phyloP scores from a whole-genome alignment of 129 eudicot genomes.

The Flaveria sonorensis region DNA sequence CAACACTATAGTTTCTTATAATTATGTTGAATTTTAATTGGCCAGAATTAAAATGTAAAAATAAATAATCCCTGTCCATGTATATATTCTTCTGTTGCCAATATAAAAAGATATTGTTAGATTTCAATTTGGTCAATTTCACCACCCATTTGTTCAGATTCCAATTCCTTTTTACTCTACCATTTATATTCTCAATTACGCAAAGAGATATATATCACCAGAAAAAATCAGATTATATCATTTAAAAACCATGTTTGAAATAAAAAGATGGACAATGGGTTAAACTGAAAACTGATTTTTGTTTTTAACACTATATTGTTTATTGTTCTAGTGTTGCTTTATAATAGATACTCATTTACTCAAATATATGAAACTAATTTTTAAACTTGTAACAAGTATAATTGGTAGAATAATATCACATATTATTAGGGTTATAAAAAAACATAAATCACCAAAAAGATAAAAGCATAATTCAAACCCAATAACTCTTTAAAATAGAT shows the following conservation, averaged over 20 bases:
- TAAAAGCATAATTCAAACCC: no score
- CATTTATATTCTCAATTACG: neutral
- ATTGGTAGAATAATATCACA: neutral
- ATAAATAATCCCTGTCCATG: slow-evolving; percentile 3
- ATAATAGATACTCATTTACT: no score
- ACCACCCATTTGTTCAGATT: slow-evolving; percentile 6
- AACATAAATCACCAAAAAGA: no score
- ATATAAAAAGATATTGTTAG: neutral
- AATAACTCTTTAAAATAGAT: no score
- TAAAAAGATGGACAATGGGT: no score
- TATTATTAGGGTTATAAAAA: neutral
- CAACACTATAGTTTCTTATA: neutral
- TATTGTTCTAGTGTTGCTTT: no score
- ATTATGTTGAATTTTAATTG: neutral
- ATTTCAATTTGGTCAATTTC: neutral
- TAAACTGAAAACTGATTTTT: no score
- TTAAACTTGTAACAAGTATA: no score
- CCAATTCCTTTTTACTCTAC: slow-evolving; percentile 15
- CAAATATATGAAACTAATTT: no score
- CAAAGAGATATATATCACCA: neutral
- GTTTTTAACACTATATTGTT: no score
- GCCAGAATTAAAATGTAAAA: neutral
- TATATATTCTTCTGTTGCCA: slow-evolving; percentile 6
- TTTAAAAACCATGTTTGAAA: neutral
- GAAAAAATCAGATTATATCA: neutral